Evolutionary conservation across 352 stramenopile genomes (phyloP).

Genomic region (Pythium oligandrum): DNA sequence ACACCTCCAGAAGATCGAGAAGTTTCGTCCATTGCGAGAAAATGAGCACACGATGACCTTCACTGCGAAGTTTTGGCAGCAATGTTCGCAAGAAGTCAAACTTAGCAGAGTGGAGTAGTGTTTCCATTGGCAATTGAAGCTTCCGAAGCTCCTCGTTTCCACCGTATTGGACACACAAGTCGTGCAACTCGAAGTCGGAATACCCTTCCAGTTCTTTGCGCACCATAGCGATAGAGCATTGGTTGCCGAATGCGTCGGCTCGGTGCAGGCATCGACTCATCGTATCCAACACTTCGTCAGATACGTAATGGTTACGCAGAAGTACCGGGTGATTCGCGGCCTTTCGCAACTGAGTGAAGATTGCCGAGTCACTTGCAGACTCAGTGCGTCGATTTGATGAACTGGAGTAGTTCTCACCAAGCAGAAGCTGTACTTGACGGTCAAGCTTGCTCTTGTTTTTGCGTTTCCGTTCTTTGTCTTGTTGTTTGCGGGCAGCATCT

Average conservation of each 20-base stretch:
- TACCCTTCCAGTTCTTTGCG: slow-evolving; percentile 91
- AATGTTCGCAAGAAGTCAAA: slow-evolving; percentile 88
- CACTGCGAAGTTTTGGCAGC: slow-evolving; percentile 77
- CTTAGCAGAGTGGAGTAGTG: slow-evolving; percentile 92
- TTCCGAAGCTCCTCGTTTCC: slow-evolving; percentile 72
- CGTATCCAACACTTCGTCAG: slow-evolving; percentile 65
- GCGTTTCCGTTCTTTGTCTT: slow-evolving; percentile 56
- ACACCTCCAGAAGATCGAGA: slow-evolving; percentile 91
- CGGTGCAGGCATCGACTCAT: slow-evolving; percentile 81
- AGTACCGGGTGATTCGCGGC: slow-evolving; percentile 96
- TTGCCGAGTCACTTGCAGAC: slow-evolving; percentile 42
- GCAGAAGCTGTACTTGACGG: slow-evolving; percentile 41
- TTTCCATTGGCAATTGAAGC: slow-evolving; percentile 84
- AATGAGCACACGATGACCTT: slow-evolving; percentile 94
- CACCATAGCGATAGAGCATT: slow-evolving; percentile 82
- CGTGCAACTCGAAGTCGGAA: slow-evolving; percentile 95
- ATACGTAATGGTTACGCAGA: slow-evolving; percentile 80
- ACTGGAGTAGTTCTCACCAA: slow-evolving; percentile 15
- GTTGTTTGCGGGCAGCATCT: slow-evolving; percentile 31
- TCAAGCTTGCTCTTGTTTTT: slow-evolving; percentile 43
- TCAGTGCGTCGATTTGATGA: slow-evolving; percentile 1
- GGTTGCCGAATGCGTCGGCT: slow-evolving; percentile 79
- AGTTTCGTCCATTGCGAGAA: slow-evolving; percentile 97
- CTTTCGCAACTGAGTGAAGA: slow-evolving; percentile 96
- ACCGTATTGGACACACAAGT: slow-evolving; percentile 88